Conservation (phyloP, 2,329 filamentous ascomycete species). For the Penicillium crustosum region DNA sequence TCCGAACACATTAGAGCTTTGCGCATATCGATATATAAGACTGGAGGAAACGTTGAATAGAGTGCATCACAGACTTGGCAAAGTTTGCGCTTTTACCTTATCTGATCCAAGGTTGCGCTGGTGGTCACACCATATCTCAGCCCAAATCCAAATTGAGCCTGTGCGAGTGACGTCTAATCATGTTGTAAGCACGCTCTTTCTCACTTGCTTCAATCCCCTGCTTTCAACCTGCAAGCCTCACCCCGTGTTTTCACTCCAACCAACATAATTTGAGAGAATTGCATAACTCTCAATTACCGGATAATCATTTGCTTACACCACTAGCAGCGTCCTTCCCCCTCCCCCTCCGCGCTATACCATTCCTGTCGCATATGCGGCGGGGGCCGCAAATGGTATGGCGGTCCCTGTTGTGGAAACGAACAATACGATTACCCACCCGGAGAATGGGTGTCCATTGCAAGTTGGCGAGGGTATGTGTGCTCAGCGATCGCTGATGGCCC, state of each 20-base stretch:
- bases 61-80: background rate
- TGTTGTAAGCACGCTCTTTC: conserved; percentile 26
- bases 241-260: background rate
- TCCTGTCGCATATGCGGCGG: conserved; percentile 70
- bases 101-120: conserved; percentile 3
- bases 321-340: conserved; percentile 72
- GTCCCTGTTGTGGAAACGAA: conserved; percentile 88
- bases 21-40: conserved; percentile 2
- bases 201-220: background rate
- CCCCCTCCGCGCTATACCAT: conserved; percentile 82
- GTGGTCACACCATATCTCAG: conserved; percentile 13
- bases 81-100: background rate
- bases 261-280: background rate
- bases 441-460: conserved; percentile 83
- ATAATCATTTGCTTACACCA: conserved; percentile 16
- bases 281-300: background rate
- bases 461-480: conserved; percentile 78
- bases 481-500: background rate
- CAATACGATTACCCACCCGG: conserved; percentile 78
- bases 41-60: background rate
- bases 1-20: background rate
- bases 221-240: background rate
- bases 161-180: conserved; percentile 14
- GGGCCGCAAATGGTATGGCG: conserved; percentile 65
- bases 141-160: conserved; percentile 13